Conservation (phyloP, 345 rosid genomes). For the Eucalyptus pauciflora region DNA sequence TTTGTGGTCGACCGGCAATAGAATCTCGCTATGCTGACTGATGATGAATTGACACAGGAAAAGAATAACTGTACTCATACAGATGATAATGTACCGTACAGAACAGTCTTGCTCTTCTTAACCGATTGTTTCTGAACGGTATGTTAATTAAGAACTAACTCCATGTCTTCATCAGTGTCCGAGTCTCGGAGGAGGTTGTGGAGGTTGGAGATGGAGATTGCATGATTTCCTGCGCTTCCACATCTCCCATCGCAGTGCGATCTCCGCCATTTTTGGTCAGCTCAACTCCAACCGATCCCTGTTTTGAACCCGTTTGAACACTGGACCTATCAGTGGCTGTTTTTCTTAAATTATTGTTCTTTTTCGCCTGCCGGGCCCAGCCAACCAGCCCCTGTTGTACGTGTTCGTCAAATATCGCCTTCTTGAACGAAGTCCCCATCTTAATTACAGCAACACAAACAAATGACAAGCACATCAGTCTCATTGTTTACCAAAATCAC, state of each 20-base stretch:
- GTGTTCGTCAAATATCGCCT: slow-evolving; percentile 67
- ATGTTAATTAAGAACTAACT: not conserved
- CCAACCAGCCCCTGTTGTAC: slow-evolving; percentile 45
- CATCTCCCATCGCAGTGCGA: not conserved
- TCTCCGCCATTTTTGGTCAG: not conserved
- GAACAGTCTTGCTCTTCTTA: not conserved
- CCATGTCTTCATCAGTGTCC: not conserved
- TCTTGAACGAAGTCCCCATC: slow-evolving; percentile 88
- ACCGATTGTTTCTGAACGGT: not conserved
- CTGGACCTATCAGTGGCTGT: slow-evolving; percentile 10
- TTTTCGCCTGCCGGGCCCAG: slow-evolving; percentile 65
- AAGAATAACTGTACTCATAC: not conserved
- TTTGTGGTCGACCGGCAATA: not conserved
- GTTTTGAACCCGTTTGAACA: not conserved
- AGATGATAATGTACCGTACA: too few species aligned
- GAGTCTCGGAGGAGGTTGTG: not conserved
- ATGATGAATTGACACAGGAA: not conserved
- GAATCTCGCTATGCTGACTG: not conserved
- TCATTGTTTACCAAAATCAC: not conserved
- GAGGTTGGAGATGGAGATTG: not conserved
- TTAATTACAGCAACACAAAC: not conserved
- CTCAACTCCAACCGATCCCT: not conserved
- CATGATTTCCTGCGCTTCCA: not conserved
- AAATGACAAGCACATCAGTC: not conserved
- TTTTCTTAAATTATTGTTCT: slow-evolving; percentile 27